These are phyloP conservation scores for Nannizziopsis arthrosporioides DNA, from an alignment of 2,329 filamentous ascomycete genomes.

Conservation along the genomic window DNA sequence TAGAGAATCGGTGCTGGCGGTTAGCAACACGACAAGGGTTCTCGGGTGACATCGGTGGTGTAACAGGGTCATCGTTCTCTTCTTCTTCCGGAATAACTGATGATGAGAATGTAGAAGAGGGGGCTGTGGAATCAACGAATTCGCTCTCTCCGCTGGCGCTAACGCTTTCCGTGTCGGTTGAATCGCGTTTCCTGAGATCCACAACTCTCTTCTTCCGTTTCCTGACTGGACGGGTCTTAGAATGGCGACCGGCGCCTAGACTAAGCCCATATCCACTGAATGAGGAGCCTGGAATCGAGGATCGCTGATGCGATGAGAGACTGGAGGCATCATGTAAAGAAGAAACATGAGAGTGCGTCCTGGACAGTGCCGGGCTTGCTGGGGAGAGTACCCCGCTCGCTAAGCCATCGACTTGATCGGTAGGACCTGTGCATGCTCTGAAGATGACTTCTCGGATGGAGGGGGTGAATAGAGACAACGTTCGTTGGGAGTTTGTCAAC, in stretches of 20 bases:
- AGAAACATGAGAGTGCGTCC: conserved; percentile 51
- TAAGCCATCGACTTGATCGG: conserved; percentile 54
- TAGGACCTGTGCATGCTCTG: conserved; percentile 74
- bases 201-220: conserved; percentile 40
- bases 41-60: conserved; percentile 40
- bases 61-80: conserved; percentile 44
- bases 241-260: conserved; percentile 33
- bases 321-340: conserved; percentile 61
- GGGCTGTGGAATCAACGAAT: conserved; percentile 30
- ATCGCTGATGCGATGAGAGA: conserved; percentile 52
- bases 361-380: conserved; percentile 43
- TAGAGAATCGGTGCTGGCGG: conserved; percentile 3
- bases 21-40: conserved; percentile 12
- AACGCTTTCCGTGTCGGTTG: conserved; percentile 28
- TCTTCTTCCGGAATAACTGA: conserved; percentile 48
- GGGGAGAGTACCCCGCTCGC: conserved; percentile 29
- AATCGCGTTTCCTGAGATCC: conserved; percentile 34
- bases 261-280: conserved; percentile 32
- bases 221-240: conserved; percentile 37
- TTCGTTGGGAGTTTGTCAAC: conserved; percentile 77
- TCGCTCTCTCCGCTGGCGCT: conserved; percentile 34
- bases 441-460: conserved; percentile 84
- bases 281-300: conserved; percentile 25
- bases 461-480: conserved; percentile 81
- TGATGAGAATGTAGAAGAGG: conserved; percentile 42